Evolutionary conservation across 2,329 filamentous ascomycete species (phyloP).

Genomic region (Cryphonectria radicalis): DNA sequence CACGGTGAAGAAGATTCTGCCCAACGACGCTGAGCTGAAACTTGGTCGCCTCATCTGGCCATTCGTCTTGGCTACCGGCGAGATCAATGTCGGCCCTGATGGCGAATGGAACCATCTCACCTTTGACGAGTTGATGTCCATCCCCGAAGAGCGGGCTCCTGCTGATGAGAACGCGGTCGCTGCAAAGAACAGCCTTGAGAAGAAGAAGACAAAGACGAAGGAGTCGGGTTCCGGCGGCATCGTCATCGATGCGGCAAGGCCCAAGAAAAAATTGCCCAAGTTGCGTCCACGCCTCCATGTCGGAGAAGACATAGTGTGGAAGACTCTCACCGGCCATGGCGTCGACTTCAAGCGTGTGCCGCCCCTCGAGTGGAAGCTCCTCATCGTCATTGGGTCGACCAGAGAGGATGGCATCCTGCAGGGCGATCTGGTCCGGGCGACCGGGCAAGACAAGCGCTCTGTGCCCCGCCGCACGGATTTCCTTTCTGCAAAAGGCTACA

Average conservation of each 20-base stretch:
- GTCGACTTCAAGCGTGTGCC: constrained; percentile 63
- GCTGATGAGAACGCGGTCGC: neutral
- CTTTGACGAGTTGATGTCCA: constrained; percentile 45
- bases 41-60: constrained; percentile 48
- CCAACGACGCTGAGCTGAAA: constrained; percentile 38
- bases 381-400: constrained; percentile 61
- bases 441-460: constrained; percentile 66
- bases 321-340: constrained; percentile 61
- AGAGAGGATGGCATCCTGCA: constrained; percentile 62
- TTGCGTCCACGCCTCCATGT: constrained; percentile 48
- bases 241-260: constrained; percentile 11
- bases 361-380: constrained; percentile 61
- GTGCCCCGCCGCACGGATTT: constrained; percentile 65
- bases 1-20: constrained; percentile 17
- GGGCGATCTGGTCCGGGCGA: constrained; percentile 60
- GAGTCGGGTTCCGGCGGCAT: neutral
- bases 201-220: neutral
- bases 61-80: constrained; percentile 45
- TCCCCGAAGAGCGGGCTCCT: constrained; percentile 39
- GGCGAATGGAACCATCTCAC: constrained; percentile 43
- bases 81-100: constrained; percentile 45
- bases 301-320: constrained; percentile 62
- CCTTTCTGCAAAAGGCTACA: constrained; percentile 63
- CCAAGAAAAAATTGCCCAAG: constrained; percentile 18
- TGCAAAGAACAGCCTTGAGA: constrained; percentile 25